phyloP scores from a whole-genome alignment of 768 basidiomycete genomes.

The Ramaria sp. region DNA sequence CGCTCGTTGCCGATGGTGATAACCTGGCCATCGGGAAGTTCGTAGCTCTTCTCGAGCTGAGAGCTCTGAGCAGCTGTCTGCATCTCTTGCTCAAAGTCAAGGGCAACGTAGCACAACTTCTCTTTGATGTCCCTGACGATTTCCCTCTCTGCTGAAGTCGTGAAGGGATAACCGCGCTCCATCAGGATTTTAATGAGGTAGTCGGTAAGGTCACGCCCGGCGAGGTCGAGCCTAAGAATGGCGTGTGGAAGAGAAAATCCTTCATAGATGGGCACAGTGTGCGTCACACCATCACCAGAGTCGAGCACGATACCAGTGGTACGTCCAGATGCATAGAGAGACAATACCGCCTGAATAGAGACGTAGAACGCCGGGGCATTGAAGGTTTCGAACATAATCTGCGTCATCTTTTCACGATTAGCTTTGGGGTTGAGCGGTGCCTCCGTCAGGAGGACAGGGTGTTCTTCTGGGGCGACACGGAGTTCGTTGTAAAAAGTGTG shows the following conservation, averaged over 20 bases:
- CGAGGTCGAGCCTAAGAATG: conserved; percentile 54
- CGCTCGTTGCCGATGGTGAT: conserved; percentile 82
- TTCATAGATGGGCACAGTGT: conserved; percentile 67
- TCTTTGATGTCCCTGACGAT: conserved; percentile 67
- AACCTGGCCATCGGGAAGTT: conserved; percentile 58
- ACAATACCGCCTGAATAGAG: conserved; percentile 83
- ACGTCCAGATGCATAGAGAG: conserved; percentile 60
- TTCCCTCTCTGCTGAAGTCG: conserved; percentile 49
- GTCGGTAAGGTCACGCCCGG: conserved; percentile 56
- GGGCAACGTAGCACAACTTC: conserved; percentile 70
- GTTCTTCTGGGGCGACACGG: conserved; percentile 87
- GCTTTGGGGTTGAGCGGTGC: conserved; percentile 90
- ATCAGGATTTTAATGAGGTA: conserved; percentile 43
- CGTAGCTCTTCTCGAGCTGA: conserved; percentile 61
- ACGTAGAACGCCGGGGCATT: conserved; percentile 90
- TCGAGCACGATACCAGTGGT: conserved; percentile 68
- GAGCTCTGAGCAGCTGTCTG: conserved; percentile 57
- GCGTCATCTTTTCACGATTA: conserved; percentile 90
- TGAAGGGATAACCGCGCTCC: conserved; percentile 55
- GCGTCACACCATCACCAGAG: conserved; percentile 64
- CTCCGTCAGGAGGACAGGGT: conserved; percentile 86
- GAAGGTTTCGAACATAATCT: conserved; percentile 97
- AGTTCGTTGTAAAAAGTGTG: conserved; percentile 85
- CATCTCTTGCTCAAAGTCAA: conserved; percentile 66
- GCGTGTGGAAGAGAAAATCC: conserved; percentile 60